These are phyloP conservation scores for Cercophora newfieldiana DNA, from an alignment of 495 filamentous ascomycete genomes.

Conservation along the genomic window DNA sequence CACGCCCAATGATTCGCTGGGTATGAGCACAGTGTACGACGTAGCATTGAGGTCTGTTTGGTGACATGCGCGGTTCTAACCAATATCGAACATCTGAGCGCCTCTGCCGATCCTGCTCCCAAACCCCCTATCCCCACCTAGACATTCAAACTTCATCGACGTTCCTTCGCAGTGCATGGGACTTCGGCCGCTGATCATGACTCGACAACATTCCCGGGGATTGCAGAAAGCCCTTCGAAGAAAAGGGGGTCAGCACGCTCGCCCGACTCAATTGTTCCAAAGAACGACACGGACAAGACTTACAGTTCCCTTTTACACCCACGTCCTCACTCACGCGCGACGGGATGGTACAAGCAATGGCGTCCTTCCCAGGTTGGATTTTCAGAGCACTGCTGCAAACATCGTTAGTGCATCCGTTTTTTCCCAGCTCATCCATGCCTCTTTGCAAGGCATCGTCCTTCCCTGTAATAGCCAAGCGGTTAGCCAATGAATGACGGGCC, in stretches of 20 bases:
- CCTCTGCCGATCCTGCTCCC: too few relatives aligned
- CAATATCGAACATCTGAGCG: too few relatives aligned
- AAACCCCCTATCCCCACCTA: too few relatives aligned
- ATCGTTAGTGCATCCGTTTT: constrained; percentile 35
- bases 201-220: background rate
- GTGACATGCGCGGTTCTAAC: too few relatives aligned
- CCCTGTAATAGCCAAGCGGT: background rate
- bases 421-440: constrained; percentile 32
- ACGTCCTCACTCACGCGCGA: background rate
- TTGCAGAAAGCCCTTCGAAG: background rate
- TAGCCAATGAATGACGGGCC: background rate
- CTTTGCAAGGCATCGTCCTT: constrained; percentile 36
- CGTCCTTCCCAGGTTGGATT: constrained; percentile 9
- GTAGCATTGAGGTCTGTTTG: too few relatives aligned
- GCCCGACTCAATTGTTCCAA: background rate
- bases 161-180: too few relatives aligned
- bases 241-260: background rate
- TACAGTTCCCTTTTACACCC: background rate
- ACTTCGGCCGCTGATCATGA: too few relatives aligned
- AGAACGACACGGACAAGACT: background rate
- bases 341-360: constrained; percentile 10
- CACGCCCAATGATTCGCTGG: too few relatives aligned
- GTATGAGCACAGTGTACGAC: too few relatives aligned
- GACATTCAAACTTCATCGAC: too few relatives aligned
- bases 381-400: constrained; percentile 36